These are phyloP conservation scores for Pseudofabraea citricarpa DNA, from an alignment of 2,329 filamentous ascomycete species.

Conservation along the genomic window DNA sequence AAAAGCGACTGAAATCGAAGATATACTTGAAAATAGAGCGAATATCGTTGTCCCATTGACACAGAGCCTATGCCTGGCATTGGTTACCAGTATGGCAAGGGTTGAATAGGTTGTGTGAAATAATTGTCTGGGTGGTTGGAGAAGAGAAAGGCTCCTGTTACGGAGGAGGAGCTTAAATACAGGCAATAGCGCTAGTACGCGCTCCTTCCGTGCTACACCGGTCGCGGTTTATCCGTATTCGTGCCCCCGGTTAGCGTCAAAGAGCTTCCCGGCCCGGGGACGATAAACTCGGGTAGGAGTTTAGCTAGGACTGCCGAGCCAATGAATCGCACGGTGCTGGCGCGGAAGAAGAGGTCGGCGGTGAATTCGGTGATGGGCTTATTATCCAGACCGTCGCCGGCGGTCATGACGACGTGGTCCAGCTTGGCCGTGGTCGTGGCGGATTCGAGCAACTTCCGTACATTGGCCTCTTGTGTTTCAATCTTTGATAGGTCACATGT, in stretches of 20 bases:
- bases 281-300: constrained; percentile 12
- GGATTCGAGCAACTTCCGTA: constrained; percentile 34
- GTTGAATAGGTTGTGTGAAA: too few species aligned
- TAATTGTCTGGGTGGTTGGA: too few species aligned
- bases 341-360: constrained; percentile 4
- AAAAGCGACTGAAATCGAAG: too few species aligned
- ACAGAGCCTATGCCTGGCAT: too few species aligned
- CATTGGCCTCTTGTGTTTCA: constrained; percentile 28
- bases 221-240: constrained; percentile 10
- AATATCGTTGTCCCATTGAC: too few species aligned
- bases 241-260: constrained; percentile 17
- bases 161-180: too few species aligned
- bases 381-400: constrained; percentile 12
- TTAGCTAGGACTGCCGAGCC: constrained; percentile 21
- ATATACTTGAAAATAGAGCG: too few species aligned
- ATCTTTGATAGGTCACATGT: constrained; percentile 18
- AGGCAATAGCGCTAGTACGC: too few species aligned
- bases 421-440: constrained; percentile 8
- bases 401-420: constrained; percentile 24
- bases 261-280: constrained; percentile 9
- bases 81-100: too few species aligned
- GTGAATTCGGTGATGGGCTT: constrained; percentile 9
- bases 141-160: too few species aligned
- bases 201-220: too few species aligned
- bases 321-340: constrained; percentile 20